Percentiles rank a stretch among this genome's conserved stretches.
phyloP scores from a whole-genome alignment of 2,329 filamentous ascomycete species.

The Curvularia sp. region DNA sequence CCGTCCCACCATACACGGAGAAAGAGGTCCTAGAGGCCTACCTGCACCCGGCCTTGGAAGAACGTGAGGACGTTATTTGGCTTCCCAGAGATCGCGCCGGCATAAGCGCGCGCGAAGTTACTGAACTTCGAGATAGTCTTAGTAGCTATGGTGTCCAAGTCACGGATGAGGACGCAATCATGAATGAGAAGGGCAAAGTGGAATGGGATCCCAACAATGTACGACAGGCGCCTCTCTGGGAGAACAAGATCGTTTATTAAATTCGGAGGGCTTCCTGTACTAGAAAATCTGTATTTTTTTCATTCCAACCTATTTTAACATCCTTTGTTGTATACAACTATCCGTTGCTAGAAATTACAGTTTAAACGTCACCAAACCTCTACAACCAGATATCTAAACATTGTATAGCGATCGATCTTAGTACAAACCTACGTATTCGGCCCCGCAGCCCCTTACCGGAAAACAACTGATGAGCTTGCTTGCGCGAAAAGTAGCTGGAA shows the following conservation, averaged over 20 bases:
- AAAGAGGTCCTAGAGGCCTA: slow-evolving; percentile 25
- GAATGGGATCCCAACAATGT: slow-evolving; percentile 43
- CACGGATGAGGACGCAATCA: slow-evolving; percentile 54
- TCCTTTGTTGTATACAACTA: background rate
- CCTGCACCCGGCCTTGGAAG: slow-evolving; percentile 21
- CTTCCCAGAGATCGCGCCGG: slow-evolving; percentile 49
- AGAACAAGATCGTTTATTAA: slow-evolving; percentile 9
- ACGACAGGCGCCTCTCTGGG: slow-evolving; percentile 13
- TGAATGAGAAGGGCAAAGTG: slow-evolving; percentile 56
- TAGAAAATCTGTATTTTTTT: background rate
- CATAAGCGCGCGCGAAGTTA: slow-evolving; percentile 52
- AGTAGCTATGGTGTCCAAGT: slow-evolving; percentile 47
- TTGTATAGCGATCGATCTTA: background rate
- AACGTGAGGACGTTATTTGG: slow-evolving; percentile 23
- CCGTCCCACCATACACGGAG: slow-evolving; percentile 17
- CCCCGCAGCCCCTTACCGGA: background rate
- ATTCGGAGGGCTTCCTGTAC: background rate
- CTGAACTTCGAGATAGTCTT: slow-evolving; percentile 44
- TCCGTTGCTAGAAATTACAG: background rate
- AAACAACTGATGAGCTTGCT: background rate
- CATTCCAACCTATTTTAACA: background rate
- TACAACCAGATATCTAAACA: background rate
- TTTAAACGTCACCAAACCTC: background rate
- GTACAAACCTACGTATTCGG: background rate
- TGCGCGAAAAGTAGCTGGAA: background rate